Base-by-base conservation (phyloP, 805 yeast genomes). In the Metschnikowia koreensis region DNA sequence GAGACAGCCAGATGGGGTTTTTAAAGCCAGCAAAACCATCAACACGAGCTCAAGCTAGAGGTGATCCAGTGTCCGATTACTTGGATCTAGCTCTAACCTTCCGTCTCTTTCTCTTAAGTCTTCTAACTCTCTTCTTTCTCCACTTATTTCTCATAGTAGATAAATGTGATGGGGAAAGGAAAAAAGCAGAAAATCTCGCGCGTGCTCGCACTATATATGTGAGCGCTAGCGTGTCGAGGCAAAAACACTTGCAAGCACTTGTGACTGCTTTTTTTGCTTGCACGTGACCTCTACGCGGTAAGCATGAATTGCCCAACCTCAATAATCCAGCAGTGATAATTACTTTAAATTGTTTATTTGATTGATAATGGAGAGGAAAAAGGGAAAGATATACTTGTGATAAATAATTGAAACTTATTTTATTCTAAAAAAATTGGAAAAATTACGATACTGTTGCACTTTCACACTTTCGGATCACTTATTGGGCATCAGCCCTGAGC, bases 31-130 rank as follows among this genome's bases (percentile, higher is more conserved):
- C 48, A 22, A 27, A 27, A 28, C 48, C 45, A 41, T 45, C 50
- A 43, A 36, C 43, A 36, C 29, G 52, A 50, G 52, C 52, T 50
- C 57, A 46, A 42, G 57, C 57, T 49, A 52, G 46, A 50, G 42
- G 43, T 40, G 54, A 52, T 56, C 60, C 52, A 50, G 51, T 48
- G 75, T 73, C 75, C 87, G 88, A 83, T 87, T 87, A 89, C 86
- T 89, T 89, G 84, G 97, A 89, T 89, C 98, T 91, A 82, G 98
- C 98, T 89, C 98, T 90, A 74, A 93, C 97, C 97, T 93, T 93
- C 97, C 98, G 97, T 88, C 98, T 89, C 96, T 93, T 93, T 86
- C 97, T 90, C 89, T 93, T 93, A 77, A 93, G 89, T 89, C 98
- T 90, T 89, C 98, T 92, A 81, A 88, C 96, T 92, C 98, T 93